Evolutionary conservation across 1,284 basidiomycete species (phyloP).

Genomic region (Ustilago shanxiensis): DNA sequence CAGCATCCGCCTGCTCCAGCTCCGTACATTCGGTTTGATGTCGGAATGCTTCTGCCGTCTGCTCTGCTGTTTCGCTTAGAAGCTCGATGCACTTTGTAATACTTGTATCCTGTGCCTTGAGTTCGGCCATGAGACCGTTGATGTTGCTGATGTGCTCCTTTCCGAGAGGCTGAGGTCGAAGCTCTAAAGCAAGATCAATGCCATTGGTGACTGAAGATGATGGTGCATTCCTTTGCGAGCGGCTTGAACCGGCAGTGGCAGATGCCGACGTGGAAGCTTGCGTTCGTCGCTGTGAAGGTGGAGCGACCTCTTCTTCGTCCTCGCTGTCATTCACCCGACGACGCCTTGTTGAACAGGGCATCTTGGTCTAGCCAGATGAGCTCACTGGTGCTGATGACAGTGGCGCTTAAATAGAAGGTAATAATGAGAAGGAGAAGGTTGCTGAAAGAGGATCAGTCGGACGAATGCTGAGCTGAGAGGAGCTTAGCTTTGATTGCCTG

Average conservation of each 20-base stretch:
- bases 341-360: constrained; percentile 32
- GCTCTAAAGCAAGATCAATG: constrained; percentile 15
- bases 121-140: constrained; percentile 24
- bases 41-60: constrained; percentile 38
- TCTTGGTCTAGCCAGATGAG: background rate
- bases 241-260: constrained; percentile 15
- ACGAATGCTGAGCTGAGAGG: background rate
- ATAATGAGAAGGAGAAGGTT: background rate
- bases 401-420: background rate
- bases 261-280: constrained; percentile 10
- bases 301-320: constrained; percentile 17
- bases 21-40: constrained; percentile 23
- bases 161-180: constrained; percentile 32
- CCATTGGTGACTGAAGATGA: background rate
- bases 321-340: constrained; percentile 32
- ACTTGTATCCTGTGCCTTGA: constrained; percentile 21
- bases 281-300: constrained; percentile 23
- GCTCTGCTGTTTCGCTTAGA: constrained; percentile 46
- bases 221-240: constrained; percentile 6
- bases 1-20: constrained; percentile 41
- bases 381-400: no score
- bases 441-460: background rate
- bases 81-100: constrained; percentile 34
- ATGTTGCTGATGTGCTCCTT: constrained; percentile 35
- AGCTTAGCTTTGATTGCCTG: background rate